Evolutionary conservation across 306 rosid genomes (phyloP), one percentile per base, ranked within the genome.

Genomic region (Fragaria iinumae): DNA sequence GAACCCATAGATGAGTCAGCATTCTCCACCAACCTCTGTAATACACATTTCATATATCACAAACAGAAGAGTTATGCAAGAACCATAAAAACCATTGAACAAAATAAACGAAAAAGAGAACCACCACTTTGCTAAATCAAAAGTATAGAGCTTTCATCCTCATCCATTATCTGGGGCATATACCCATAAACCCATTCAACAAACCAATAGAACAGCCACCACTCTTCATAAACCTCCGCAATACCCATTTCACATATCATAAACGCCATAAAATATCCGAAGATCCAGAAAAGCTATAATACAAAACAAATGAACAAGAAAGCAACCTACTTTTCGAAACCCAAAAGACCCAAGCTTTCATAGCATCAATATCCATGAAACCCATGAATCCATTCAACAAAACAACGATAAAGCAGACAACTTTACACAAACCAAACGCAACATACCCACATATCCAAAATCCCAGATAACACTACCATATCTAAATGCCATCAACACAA

Each of bases 311-410:
- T 27, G 38, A 60, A 60, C 23, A 11, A 11, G 14, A 11, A 60
- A 4, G 32, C 8, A 27, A 27, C 38, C 18, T 2, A 27, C 66
- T 27, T 27, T 60, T 60, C 38, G 12, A 60, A 11, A 25, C 13
- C 2, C 8, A 27, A 25, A 60, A 27, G 13, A 60, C 2, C 45
- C 44, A 34, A 29, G 21, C 44, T 64, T 34, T 17, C 23, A 32
- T 12, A 4, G 8, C 34, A 21, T 12, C 66, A 60, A 11, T 11
- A 60, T 60, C 66, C 66, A 39, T 20, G 43, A 16, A 63, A 16
- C 68, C 56, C 62, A 66, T 38, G 21, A 66, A 66, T 67, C 52
- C 53, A 21, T 67, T 39, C 50, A 43, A 43, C 36, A 44, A 67
- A 38, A 39, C 56, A 69, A 5, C 13, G 7, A 43, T 1, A 21